These are phyloP conservation scores for Stentor coeruleus DNA, from an alignment of 73 alveolate genomes.

Conservation along the genomic window DNA sequence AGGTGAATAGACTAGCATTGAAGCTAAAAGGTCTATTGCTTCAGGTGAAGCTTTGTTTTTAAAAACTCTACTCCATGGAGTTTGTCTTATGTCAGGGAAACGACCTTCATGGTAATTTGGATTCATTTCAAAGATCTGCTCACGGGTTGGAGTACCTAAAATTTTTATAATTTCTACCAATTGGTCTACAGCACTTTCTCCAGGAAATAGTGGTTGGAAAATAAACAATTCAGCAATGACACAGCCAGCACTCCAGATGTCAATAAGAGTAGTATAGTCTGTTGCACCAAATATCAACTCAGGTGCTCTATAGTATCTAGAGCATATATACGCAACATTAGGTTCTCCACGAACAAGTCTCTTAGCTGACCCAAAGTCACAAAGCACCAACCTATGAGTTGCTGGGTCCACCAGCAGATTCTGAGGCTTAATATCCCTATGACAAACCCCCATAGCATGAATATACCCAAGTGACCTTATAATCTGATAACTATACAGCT, in stretches of 20 bases:
- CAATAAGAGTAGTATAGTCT: slow-evolving; percentile 75
- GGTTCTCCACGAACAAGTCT: slow-evolving; percentile 83
- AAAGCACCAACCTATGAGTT: slow-evolving; percentile 56
- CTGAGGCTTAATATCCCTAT: slow-evolving; percentile 84
- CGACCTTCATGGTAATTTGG: slow-evolving; percentile 76
- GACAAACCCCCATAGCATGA: slow-evolving; percentile 77
- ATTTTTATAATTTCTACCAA: slow-evolving; percentile 73
- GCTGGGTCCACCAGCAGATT: slow-evolving; percentile 63
- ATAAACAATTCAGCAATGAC: slow-evolving; percentile 82
- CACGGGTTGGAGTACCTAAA: slow-evolving; percentile 79
- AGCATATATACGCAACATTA: slow-evolving; percentile 88
- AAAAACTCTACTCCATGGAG: no score
- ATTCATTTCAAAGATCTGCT: slow-evolving; percentile 74
- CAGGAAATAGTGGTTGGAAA: slow-evolving; percentile 75
- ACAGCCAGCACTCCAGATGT: slow-evolving; percentile 89
- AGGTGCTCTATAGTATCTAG: slow-evolving; percentile 86
- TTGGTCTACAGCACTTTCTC: slow-evolving; percentile 68
- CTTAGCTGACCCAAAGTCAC: slow-evolving; percentile 97
- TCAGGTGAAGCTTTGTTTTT: no score
- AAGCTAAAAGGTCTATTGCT: no score
- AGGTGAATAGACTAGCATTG: no score
- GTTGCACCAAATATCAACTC: slow-evolving; percentile 95
- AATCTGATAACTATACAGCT: slow-evolving; percentile 70
- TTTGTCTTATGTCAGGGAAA: no score
- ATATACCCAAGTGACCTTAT: slow-evolving; percentile 78